These are phyloP conservation scores for Gyromitra esculenta DNA, from an alignment of 2,329 filamentous ascomycete species.

Conservation along the genomic window DNA sequence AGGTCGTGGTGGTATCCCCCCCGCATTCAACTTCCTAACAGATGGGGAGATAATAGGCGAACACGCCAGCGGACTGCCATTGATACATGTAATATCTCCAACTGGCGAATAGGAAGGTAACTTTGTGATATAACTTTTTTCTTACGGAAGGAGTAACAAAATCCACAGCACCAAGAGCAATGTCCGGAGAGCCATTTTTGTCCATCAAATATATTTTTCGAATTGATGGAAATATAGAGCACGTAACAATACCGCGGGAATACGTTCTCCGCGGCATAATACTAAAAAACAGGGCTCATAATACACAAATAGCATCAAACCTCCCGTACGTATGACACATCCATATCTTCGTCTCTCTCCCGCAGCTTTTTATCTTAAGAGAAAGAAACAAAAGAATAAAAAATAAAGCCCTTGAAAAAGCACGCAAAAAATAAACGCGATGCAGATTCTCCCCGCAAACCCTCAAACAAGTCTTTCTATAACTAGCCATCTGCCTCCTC, in stretches of 20 bases:
- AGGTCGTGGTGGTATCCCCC: background rate
- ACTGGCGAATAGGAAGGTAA: background rate
- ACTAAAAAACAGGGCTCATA: slow-evolving; percentile 3
- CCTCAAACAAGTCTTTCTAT: slow-evolving; percentile 26
- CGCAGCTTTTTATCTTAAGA: slow-evolving; percentile 3
- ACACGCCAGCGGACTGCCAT: background rate
- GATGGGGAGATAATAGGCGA: background rate
- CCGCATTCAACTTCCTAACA: background rate
- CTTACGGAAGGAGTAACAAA: background rate
- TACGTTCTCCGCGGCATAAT: slow-evolving; percentile 1
- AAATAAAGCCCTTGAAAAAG: slow-evolving; percentile 12
- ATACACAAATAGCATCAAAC: slow-evolving; percentile 10
- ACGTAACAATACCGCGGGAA: background rate
- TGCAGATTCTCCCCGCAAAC: slow-evolving; percentile 22
- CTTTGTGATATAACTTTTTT: background rate
- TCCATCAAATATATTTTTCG: slow-evolving; percentile 7
- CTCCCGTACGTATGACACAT: background rate
- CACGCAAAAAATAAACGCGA: slow-evolving; percentile 32
- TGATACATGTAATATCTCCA: background rate
- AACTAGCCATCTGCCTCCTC: slow-evolving; percentile 14
- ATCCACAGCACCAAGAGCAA: background rate
- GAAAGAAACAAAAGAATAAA: slow-evolving; percentile 17
- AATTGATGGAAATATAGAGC: slow-evolving; percentile 6
- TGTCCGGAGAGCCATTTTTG: background rate
- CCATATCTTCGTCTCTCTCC: background rate